Percentiles rank a stretch among this genome's conserved stretches.
These are phyloP conservation scores for Leccinum insigne DNA, from an alignment of 1,284 basidiomycete genomes.

Conservation along the genomic window DNA sequence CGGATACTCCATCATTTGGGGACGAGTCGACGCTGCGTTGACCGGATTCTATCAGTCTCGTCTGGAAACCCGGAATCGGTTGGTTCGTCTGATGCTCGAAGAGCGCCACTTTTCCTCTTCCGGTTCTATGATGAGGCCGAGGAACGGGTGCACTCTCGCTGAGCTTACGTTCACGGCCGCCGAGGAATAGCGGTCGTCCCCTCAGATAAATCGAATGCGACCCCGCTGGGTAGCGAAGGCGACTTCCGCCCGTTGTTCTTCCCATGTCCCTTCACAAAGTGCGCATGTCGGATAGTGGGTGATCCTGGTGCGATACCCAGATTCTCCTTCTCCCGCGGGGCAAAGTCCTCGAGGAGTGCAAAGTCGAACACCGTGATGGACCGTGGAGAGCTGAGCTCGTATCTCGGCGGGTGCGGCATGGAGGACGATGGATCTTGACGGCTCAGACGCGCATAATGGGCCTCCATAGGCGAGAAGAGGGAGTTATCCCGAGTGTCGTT, in stretches of 20 bases:
- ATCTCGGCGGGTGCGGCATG: no score
- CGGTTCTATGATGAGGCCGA: constrained; percentile 60
- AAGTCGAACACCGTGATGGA: no score
- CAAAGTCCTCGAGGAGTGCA: constrained; percentile 63
- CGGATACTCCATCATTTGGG: constrained; percentile 14
- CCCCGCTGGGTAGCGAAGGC: constrained; percentile 11
- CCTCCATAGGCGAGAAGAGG: constrained; percentile 40
- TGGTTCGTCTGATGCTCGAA: constrained; percentile 75
- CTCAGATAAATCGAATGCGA: constrained; percentile 25
- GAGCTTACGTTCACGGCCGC: constrained; percentile 74
- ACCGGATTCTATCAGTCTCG: constrained; percentile 36
- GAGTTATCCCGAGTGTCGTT: constrained; percentile 48
- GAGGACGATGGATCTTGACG: no score
- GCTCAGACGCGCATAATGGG: constrained; percentile 14
- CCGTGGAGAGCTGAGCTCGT: no score
- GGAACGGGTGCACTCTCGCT: constrained; percentile 75
- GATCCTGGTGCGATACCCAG: constrained; percentile 48
- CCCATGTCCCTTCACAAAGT: constrained; percentile 4
- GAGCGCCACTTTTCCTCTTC: constrained; percentile 87
- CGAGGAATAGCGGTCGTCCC: constrained; percentile 21
- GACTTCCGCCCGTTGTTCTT: constrained; percentile 10
- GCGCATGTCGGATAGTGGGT: constrained; percentile 27
- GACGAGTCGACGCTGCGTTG: constrained; percentile 36
- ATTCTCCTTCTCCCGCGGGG: constrained; percentile 64
- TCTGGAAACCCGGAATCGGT: constrained; percentile 45